Conservation (phyloP, 2,329 filamentous ascomycete genomes). For the Cordyceps tenuipes region DNA sequence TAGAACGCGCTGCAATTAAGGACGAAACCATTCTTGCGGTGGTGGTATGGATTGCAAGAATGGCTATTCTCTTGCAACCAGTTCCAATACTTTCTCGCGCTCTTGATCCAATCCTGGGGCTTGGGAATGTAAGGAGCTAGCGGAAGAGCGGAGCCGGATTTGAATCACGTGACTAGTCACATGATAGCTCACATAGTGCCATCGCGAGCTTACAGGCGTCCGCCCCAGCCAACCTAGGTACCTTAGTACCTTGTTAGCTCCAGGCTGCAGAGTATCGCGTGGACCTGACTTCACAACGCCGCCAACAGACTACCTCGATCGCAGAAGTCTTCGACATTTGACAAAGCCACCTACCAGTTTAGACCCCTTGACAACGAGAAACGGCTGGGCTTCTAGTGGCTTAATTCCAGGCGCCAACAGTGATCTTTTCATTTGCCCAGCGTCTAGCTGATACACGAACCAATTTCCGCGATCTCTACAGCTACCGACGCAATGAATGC, state of each 20-base stretch:
- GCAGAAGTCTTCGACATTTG: not conserved
- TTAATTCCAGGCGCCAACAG: not conserved
- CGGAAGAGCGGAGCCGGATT: not conserved
- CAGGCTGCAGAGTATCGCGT: conserved; percentile 5
- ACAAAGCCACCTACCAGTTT: not conserved
- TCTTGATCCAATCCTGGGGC: not conserved
- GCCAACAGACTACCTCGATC: not conserved
- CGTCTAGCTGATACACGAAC: not conserved
- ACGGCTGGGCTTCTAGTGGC: not conserved
- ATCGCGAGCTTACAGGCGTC: not conserved
- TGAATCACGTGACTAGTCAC: not conserved
- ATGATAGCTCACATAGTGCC: not conserved
- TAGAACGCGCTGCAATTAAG: conserved; percentile 47
- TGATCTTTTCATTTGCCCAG: not conserved
- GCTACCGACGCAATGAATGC: conserved; percentile 55
- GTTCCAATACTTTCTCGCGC: not conserved
- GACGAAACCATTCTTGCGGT: conserved; percentile 46
- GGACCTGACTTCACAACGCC: not conserved
- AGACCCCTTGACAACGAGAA: not conserved
- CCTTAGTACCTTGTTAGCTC: not conserved
- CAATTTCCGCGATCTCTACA: not conserved
- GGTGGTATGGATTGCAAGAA: conserved; percentile 21
- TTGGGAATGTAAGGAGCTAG: conserved; percentile 1
- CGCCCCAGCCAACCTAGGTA: no score
- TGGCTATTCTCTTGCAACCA: conserved; percentile 11